These are phyloP conservation scores for Monosporozyma solicola DNA, from an alignment of 805 yeast species.

Conservation along the genomic window DNA sequence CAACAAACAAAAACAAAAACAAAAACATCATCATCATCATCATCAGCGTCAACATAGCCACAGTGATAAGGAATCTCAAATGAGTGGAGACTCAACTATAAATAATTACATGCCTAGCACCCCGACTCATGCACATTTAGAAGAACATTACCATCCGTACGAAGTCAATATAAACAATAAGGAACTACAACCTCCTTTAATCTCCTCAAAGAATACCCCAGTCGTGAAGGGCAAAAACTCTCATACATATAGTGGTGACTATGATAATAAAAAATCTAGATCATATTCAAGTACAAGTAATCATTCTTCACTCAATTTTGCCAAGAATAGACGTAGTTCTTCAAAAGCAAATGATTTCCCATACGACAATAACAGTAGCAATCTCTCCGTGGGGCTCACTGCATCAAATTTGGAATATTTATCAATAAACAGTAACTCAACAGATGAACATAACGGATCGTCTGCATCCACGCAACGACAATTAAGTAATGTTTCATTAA, in stretches of 20 bases:
- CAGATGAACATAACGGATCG: neutral
- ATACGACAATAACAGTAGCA: neutral
- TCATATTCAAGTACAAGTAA: conserved; percentile 1
- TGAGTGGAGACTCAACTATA: neutral
- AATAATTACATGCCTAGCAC: neutral
- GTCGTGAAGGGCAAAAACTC: neutral
- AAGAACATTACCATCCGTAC: conserved; percentile 10
- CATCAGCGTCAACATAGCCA: neutral
- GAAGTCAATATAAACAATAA: neutral
- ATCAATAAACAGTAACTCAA: neutral
- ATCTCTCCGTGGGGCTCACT: neutral
- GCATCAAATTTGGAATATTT: neutral
- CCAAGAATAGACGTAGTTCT: neutral
- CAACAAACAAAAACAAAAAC: neutral
- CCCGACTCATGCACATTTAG: conserved; percentile 9
- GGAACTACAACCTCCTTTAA: neutral
- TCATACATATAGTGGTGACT: neutral
- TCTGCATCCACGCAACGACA: neutral
- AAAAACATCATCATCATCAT: neutral
- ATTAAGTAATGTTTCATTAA: conserved; percentile 21
- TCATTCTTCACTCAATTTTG: neutral
- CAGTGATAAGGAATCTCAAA: conserved; percentile 1
- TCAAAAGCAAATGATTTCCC: neutral
- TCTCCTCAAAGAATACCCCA: neutral
- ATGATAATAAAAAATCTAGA: neutral